Conservation (phyloP, 352 stramenopile genomes). For the Thalassiosira delicatula region DNA sequence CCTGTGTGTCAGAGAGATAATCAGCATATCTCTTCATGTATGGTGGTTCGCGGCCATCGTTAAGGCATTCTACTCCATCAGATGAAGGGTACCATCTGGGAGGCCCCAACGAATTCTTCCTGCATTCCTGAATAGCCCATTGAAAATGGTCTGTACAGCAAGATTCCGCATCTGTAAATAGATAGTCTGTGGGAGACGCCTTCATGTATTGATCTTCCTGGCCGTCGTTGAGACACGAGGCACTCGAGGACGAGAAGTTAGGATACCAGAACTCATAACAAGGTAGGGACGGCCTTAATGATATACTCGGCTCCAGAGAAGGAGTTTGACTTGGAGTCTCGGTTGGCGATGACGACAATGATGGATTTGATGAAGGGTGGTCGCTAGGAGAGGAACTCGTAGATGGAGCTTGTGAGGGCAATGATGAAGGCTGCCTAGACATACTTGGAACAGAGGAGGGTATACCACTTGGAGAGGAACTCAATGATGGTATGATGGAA, state of each 20-base stretch:
- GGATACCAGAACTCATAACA: background rate
- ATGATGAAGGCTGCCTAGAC: background rate
- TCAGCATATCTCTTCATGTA: background rate
- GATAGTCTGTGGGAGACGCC: background rate
- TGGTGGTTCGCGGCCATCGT: background rate
- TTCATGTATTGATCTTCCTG: background rate
- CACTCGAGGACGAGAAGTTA: background rate
- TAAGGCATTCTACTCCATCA: background rate
- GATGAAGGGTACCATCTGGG: background rate
- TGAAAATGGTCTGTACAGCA: background rate
- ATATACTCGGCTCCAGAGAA: slow-evolving; percentile 3
- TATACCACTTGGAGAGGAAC: background rate
- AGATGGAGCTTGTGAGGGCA: background rate
- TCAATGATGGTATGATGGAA: background rate
- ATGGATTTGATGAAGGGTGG: background rate
- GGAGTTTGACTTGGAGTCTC: background rate
- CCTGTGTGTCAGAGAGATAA: background rate
- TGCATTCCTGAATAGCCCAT: background rate
- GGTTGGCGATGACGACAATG: background rate
- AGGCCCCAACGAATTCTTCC: background rate
- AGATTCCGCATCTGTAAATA: background rate
- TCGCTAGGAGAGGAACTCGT: background rate
- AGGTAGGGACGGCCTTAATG: background rate
- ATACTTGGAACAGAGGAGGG: background rate
- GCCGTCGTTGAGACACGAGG: background rate